These are phyloP conservation scores for Didymella exigua DNA, from an alignment of 2,329 filamentous ascomycete genomes.

Conservation along the genomic window DNA sequence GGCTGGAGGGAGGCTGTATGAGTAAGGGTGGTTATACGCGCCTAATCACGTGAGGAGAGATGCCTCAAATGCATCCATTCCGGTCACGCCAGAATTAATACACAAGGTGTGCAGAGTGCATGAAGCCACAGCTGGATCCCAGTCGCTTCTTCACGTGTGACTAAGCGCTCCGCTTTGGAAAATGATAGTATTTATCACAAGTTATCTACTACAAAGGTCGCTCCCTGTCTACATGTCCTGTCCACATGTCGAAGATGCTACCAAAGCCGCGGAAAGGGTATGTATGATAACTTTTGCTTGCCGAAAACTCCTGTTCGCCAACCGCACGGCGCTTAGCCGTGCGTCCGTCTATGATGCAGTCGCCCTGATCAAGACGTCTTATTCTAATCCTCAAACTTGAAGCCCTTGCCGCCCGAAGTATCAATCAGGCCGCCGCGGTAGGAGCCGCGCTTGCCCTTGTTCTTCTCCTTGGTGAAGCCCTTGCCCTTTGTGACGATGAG, in stretches of 20 bases:
- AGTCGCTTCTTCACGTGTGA: too few species aligned
- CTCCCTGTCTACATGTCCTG: too few species aligned
- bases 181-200: too few species aligned
- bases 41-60: too few species aligned
- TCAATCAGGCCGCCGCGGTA: slow-evolving; percentile 92
- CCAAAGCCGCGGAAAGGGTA: slow-evolving; percentile 9
- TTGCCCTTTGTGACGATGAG: slow-evolving; percentile 91
- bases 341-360: slow-evolving; percentile 4
- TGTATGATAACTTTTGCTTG: slow-evolving; percentile 12
- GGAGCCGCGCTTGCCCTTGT: slow-evolving; percentile 79
- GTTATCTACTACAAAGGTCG: not conserved
- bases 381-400: slow-evolving; percentile 87
- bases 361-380: not conserved
- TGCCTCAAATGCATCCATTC: too few species aligned
- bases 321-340: not conserved
- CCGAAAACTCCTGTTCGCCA: slow-evolving; percentile 11
- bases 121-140: too few species aligned
- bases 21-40: too few species aligned
- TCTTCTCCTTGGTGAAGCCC: slow-evolving; percentile 99
- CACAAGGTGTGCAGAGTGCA: too few species aligned
- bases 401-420: slow-evolving; percentile 77
- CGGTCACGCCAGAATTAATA: too few species aligned
- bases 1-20: too few species aligned
- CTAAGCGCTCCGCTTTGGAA: too few species aligned
- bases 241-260: not conserved